Evolutionary conservation across 345 rosid genomes (phyloP).

Genomic region (Eucalyptus cloeziana): DNA sequence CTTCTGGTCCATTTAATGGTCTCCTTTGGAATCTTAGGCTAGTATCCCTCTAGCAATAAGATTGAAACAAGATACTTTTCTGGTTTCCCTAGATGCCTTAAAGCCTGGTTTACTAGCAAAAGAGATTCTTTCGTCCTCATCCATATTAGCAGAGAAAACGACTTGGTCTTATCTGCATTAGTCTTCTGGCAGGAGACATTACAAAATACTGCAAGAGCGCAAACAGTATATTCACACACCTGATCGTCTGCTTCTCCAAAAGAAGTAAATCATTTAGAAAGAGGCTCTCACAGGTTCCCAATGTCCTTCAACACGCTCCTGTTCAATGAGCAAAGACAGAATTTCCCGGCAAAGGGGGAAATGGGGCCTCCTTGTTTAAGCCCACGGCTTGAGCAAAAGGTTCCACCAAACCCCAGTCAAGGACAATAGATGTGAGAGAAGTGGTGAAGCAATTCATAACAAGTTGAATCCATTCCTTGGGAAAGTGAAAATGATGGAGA

Average conservation of each 20-base stretch:
- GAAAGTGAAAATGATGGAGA: background rate
- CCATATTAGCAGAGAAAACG: background rate
- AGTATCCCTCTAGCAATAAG: background rate
- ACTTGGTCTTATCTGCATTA: too few species aligned
- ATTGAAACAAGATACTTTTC: background rate
- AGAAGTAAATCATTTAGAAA: too few species aligned
- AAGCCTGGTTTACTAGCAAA: background rate
- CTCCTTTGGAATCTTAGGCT: background rate
- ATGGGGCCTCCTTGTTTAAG: background rate
- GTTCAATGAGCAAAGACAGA: background rate
- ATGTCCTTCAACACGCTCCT: background rate
- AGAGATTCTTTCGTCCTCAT: background rate
- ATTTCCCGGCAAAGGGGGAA: background rate
- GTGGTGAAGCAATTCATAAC: background rate
- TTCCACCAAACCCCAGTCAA: background rate
- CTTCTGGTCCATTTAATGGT: background rate
- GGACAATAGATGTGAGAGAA: background rate
- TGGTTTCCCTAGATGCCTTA: background rate
- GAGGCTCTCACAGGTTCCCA: background rate
- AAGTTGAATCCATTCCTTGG: background rate
- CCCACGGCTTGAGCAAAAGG: background rate
- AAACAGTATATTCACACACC: background rate
- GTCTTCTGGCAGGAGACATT: too few species aligned
- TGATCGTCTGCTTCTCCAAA: background rate
- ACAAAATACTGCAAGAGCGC: background rate